A percentile compares a stretch with the other conserved stretches of the same genome.
These are phyloP conservation scores for Casuarina equisetifolia DNA, from an alignment of 306 rosid genomes.

Conservation along the genomic window DNA sequence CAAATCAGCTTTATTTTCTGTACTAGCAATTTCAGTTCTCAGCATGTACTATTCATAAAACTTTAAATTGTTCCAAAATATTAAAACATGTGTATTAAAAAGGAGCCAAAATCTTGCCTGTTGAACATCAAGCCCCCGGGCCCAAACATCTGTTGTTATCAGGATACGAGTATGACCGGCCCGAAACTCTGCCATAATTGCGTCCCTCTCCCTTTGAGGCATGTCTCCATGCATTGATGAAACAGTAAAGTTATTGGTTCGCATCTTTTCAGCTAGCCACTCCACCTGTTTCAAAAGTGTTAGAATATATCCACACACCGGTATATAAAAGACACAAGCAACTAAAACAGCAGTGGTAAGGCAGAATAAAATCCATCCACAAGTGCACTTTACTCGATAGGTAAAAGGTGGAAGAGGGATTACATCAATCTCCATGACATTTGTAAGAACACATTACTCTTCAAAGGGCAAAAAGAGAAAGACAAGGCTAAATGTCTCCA, in stretches of 20 bases:
- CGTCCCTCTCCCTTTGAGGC: conserved; percentile 98
- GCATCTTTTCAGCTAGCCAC: conserved; percentile 98
- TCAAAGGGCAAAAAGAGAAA: neutral
- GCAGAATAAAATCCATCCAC: neutral
- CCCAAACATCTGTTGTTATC: conserved; percentile 99
- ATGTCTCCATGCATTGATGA: conserved; percentile 99
- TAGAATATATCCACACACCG: neutral
- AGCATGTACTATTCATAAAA: neutral
- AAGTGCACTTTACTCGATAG: neutral
- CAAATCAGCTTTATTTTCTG: neutral
- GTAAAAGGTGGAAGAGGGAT: neutral
- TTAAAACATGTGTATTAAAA: neutral
- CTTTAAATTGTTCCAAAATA: neutral
- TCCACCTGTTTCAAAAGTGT: conserved; percentile 63
- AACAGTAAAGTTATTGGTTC: conserved; percentile 86
- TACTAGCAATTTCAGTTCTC: neutral
- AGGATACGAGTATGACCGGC: conserved; percentile 88
- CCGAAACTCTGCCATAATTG: conserved; percentile 93
- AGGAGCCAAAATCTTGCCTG: conserved; percentile 60
- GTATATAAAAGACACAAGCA: neutral
- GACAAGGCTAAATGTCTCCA: neutral
- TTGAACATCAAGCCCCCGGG: conserved; percentile 97
- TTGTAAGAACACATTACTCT: neutral
- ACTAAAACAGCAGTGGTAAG: conserved; percentile 3
- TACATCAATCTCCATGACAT: neutral